These are phyloP conservation scores for Stemphylium beticola DNA, from an alignment of 2,329 filamentous ascomycete species.

Conservation along the genomic window DNA sequence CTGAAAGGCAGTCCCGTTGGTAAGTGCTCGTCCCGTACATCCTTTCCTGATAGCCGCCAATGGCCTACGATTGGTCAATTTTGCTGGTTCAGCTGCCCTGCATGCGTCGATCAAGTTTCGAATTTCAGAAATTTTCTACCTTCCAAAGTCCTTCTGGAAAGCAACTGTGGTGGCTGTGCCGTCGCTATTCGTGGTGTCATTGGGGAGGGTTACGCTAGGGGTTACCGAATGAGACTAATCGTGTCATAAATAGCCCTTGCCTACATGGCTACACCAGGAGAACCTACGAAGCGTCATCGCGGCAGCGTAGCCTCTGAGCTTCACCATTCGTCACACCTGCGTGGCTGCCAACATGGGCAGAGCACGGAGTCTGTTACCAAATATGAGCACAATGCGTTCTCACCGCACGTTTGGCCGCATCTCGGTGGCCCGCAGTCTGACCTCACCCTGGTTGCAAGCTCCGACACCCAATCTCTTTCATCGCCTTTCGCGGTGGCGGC, in stretches of 20 bases:
- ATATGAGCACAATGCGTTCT: slow-evolving; percentile 28
- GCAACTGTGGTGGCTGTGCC: slow-evolving; percentile 3
- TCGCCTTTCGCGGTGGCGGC: slow-evolving; percentile 34
- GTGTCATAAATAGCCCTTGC: slow-evolving; percentile 47
- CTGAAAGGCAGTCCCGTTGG: slow-evolving; percentile 60
- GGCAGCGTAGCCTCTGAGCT: slow-evolving; percentile 22
- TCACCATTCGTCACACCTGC: slow-evolving; percentile 30
- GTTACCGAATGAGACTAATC: slow-evolving; percentile 29
- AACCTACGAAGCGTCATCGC: slow-evolving; percentile 31
- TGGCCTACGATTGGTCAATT: background rate
- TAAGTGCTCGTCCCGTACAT: slow-evolving; percentile 42
- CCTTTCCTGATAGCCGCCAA: background rate
- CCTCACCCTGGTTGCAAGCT: slow-evolving; percentile 14
- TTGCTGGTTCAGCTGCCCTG: background rate
- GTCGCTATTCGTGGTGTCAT: slow-evolving; percentile 7
- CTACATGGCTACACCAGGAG: slow-evolving; percentile 50
- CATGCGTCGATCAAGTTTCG: slow-evolving; percentile 1
- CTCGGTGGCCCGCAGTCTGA: slow-evolving; percentile 25
- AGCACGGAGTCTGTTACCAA: slow-evolving; percentile 25
- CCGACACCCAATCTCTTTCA: slow-evolving; percentile 14
- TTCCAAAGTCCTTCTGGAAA: slow-evolving; percentile 4
- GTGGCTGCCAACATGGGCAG: slow-evolving; percentile 29
- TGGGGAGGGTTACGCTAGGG: slow-evolving; percentile 17
- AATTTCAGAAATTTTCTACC: background rate
- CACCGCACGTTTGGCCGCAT: slow-evolving; percentile 22